phyloP scores from a whole-genome alignment of 768 basidiomycete species.

The Leccinum uliginosum region DNA sequence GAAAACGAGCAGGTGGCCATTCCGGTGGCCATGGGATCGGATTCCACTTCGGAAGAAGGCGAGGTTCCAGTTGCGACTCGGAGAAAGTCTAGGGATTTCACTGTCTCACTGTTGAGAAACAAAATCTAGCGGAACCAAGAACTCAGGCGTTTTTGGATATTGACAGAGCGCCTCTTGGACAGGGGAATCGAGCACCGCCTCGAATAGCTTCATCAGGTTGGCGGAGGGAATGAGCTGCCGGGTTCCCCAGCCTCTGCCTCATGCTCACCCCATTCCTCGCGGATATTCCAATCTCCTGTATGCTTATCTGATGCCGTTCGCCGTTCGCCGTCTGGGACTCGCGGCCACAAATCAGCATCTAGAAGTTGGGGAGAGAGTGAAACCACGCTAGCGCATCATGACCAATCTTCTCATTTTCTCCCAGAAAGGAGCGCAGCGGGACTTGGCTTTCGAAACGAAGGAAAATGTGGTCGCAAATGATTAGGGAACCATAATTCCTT shows the following conservation, averaged over 20 bases:
- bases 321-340: constrained; percentile 58
- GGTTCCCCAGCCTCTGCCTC: constrained; percentile 37
- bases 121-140: constrained; percentile 76
- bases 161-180: constrained; percentile 1
- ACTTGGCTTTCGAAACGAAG: constrained; percentile 36
- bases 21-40: constrained; percentile 44
- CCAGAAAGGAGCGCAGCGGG: constrained; percentile 37
- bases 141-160: constrained; percentile 77
- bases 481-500: constrained; percentile 26
- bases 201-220: constrained; percentile 47
- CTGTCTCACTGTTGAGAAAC: constrained; percentile 52
- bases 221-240: constrained; percentile 42
- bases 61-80: constrained; percentile 38
- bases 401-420: constrained; percentile 67
- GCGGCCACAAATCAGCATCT: constrained; percentile 56
- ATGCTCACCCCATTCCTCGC: constrained; percentile 21
- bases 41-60: constrained; percentile 67
- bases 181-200: constrained; percentile 79
- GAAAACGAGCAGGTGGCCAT: constrained; percentile 49
- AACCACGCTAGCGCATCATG: constrained; percentile 70
- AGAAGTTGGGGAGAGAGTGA: constrained; percentile 44
- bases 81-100: constrained; percentile 45
- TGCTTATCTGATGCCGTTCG: constrained; percentile 72
- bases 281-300: constrained; percentile 57
- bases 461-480: constrained; percentile 28